Percentiles rank a stretch among this genome's conserved stretches.
These are phyloP conservation scores for Rhodamnia argentea DNA, from an alignment of 345 rosid species.

Conservation along the genomic window DNA sequence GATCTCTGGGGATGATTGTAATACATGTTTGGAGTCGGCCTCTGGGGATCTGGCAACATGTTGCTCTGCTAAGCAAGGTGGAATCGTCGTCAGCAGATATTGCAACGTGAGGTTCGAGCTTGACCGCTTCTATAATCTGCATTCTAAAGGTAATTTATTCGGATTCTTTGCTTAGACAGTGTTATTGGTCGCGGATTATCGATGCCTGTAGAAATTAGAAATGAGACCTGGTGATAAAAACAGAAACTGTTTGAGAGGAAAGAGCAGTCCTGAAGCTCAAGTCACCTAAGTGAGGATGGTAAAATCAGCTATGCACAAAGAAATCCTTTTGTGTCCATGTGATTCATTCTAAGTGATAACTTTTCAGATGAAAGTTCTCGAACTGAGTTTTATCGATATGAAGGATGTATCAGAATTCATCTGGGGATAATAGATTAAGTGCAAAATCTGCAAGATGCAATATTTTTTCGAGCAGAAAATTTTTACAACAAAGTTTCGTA, in stretches of 20 bases:
- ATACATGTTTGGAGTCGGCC: background rate
- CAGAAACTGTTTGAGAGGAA: background rate
- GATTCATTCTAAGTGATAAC: background rate
- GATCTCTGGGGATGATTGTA: background rate
- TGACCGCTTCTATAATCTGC: background rate
- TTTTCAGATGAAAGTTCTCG: background rate
- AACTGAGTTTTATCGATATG: background rate
- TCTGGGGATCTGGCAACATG: background rate
- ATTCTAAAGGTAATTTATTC: background rate
- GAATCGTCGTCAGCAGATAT: background rate
- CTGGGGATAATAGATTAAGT: background rate
- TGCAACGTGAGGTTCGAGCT: slow-evolving; percentile 1
- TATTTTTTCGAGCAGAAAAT: background rate
- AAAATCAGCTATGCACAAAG: background rate
- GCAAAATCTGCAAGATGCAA: background rate
- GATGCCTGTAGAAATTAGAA: too few species aligned
- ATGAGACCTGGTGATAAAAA: too few species aligned
- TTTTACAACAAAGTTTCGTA: background rate
- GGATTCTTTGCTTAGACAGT: background rate
- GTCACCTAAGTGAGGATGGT: background rate
- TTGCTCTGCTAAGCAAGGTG: background rate
- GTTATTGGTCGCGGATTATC: background rate
- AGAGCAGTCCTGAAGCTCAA: background rate
- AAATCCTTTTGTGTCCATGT: background rate
- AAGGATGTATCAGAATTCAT: background rate